These are phyloP conservation scores for Trypanosoma lewisi DNA, from an alignment of 208 protist genomes.

Conservation along the genomic window DNA sequence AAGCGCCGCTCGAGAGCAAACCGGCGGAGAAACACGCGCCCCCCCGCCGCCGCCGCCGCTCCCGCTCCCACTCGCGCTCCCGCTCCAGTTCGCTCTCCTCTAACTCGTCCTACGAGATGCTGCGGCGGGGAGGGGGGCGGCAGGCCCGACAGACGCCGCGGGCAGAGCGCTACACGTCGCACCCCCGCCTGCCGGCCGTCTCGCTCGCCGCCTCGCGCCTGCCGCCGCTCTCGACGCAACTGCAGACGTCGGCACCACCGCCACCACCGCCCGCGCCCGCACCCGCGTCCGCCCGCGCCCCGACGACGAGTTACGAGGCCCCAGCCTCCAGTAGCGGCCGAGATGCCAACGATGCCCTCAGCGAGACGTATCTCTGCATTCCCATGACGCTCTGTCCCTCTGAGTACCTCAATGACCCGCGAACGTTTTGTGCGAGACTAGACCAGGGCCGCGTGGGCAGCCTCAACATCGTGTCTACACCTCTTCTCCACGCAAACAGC, in stretches of 20 bases:
- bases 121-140: background rate
- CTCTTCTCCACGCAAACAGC: constrained; percentile 17
- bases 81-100: constrained; percentile 14
- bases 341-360: background rate
- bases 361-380: constrained; percentile 57
- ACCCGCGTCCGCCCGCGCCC: background rate
- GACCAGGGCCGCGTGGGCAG: constrained; percentile 45
- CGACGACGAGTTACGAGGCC: background rate
- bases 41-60: constrained; percentile 10
- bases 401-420: constrained; percentile 54
- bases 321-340: background rate
- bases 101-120: background rate
- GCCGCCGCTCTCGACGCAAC: constrained; percentile 7
- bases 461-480: constrained; percentile 25
- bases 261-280: background rate
- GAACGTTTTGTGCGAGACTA: constrained; percentile 51
- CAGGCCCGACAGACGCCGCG: too few species aligned
- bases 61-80: constrained; percentile 9
- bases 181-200: constrained; percentile 9
- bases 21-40: background rate
- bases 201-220: constrained; percentile 9
- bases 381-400: constrained; percentile 48
- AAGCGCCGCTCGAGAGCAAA: background rate
- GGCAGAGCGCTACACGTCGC: too few species aligned
- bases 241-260: background rate